Evolutionary conservation across 208 protist genomes (phyloP).

Genomic region (Crithidia thermophila): DNA sequence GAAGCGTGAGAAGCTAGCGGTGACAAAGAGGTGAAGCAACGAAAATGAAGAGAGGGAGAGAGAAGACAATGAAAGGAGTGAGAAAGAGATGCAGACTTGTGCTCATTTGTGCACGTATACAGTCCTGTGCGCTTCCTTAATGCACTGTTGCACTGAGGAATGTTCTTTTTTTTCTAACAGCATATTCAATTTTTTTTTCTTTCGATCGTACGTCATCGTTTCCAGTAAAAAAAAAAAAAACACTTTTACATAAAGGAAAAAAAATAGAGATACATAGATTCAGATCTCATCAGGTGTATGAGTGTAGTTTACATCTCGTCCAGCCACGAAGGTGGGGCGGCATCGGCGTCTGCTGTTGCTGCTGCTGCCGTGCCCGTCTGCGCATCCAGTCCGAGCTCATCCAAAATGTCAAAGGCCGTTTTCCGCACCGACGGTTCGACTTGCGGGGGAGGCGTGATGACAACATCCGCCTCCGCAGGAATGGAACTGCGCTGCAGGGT

Average conservation of each 20-base stretch:
- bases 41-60: not conserved
- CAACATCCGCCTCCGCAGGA: not conserved
- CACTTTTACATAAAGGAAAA: too few relatives aligned
- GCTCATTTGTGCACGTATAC: too few relatives aligned
- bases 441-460: too few relatives aligned
- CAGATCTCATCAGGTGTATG: not conserved
- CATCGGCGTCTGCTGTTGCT: not conserved
- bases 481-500: too few relatives aligned
- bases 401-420: slow-evolving; percentile 7
- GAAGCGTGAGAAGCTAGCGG: too few relatives aligned
- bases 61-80: slow-evolving; percentile 7
- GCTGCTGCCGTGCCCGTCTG: not conserved
- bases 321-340: slow-evolving; percentile 14
- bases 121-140: too few relatives aligned
- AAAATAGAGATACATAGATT: not conserved
- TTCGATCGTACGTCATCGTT: too few relatives aligned
- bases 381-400: slow-evolving; percentile 4
- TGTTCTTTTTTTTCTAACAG: not conserved
- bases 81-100: too few relatives aligned
- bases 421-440: not conserved
- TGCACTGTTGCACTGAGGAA: not conserved
- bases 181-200: not conserved
- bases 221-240: not conserved
- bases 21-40: too few relatives aligned
- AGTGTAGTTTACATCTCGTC: not conserved